Conservation (phyloP, 1,284 basidiomycete species). For the Sparassis latifolia region DNA sequence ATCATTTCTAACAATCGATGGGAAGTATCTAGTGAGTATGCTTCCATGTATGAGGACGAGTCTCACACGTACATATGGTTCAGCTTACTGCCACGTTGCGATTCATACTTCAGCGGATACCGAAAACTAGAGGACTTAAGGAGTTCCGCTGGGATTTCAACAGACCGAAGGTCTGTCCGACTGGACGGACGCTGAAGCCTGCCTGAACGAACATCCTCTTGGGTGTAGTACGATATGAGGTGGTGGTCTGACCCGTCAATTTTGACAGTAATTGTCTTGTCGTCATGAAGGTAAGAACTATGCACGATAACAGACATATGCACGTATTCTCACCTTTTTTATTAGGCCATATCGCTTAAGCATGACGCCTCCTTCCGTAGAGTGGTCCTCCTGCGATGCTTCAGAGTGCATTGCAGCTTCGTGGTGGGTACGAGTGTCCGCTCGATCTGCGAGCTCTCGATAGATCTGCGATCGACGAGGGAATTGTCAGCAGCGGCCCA, state of each 20-base stretch:
- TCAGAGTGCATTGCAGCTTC: constrained; percentile 17
- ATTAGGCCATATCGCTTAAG: constrained; percentile 66
- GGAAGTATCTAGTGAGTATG: constrained; percentile 13
- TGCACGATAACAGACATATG: background rate
- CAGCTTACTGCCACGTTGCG: constrained; percentile 52
- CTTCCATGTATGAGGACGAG: background rate
- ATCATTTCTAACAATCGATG: constrained; percentile 16
- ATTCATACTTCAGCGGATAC: constrained; percentile 63
- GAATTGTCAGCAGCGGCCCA: constrained; percentile 7
- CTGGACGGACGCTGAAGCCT: constrained; percentile 56
- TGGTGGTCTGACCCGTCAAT: constrained; percentile 73
- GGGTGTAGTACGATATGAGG: constrained; percentile 75
- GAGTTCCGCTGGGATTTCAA: constrained; percentile 62
- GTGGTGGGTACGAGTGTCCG: constrained; percentile 36
- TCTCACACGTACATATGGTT: constrained; percentile 32
- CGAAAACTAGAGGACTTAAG: constrained; percentile 69
- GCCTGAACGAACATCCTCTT: constrained; percentile 65
- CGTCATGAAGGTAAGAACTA: constrained; percentile 10
- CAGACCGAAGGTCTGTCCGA: constrained; percentile 55
- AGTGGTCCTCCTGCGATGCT: constrained; percentile 12
- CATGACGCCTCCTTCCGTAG: constrained; percentile 46
- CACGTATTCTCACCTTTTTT: constrained; percentile 48
- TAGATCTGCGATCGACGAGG: constrained; percentile 45
- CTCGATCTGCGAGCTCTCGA: constrained; percentile 63
- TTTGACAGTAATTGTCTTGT: constrained; percentile 73